phyloP scores from a whole-genome alignment of 1,284 basidiomycete species.

The Malassezia obtusa region DNA sequence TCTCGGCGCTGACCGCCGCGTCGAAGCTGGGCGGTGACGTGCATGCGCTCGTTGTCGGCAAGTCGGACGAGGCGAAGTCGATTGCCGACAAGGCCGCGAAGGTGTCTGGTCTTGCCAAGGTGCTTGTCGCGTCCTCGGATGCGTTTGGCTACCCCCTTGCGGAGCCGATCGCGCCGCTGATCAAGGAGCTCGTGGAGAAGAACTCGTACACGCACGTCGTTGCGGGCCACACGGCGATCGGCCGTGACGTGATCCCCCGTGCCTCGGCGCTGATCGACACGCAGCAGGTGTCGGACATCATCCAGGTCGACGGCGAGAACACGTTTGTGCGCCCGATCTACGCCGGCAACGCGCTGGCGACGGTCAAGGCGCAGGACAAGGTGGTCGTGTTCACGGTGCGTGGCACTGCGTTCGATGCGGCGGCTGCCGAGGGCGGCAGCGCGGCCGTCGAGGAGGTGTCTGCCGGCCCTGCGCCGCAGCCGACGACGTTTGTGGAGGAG shows the following conservation, averaged over 20 bases:
- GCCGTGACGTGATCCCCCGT: constrained; percentile 70
- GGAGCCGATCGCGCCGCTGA: constrained; percentile 53
- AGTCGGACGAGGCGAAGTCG: constrained; percentile 60
- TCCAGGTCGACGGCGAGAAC: constrained; percentile 67
- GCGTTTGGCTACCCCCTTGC: constrained; percentile 50
- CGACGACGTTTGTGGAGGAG: constrained; percentile 67
- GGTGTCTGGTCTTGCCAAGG: constrained; percentile 54
- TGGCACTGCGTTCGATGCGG: constrained; percentile 78
- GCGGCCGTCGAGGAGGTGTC: constrained; percentile 60
- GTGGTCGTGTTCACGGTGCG: constrained; percentile 93
- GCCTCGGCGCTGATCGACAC: constrained; percentile 70
- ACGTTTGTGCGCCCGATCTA: constrained; percentile 90
- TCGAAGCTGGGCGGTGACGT: constrained; percentile 70
- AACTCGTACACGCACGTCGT: constrained; percentile 71
- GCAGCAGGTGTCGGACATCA: constrained; percentile 71
- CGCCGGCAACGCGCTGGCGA: constrained; percentile 93
- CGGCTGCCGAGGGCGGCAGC: constrained; percentile 52
- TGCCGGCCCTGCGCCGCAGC: constrained; percentile 54
- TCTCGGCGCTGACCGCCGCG: constrained; percentile 82
- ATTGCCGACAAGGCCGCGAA: constrained; percentile 70
- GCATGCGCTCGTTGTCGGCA: constrained; percentile 75
- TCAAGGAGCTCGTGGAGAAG: constrained; percentile 52
- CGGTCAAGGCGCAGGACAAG: constrained; percentile 69
- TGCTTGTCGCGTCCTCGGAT: constrained; percentile 50
- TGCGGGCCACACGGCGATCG: constrained; percentile 64